Base-by-base conservation (phyloP, 768 basidiomycete genomes). In the Tylopilus sp. region DNA sequence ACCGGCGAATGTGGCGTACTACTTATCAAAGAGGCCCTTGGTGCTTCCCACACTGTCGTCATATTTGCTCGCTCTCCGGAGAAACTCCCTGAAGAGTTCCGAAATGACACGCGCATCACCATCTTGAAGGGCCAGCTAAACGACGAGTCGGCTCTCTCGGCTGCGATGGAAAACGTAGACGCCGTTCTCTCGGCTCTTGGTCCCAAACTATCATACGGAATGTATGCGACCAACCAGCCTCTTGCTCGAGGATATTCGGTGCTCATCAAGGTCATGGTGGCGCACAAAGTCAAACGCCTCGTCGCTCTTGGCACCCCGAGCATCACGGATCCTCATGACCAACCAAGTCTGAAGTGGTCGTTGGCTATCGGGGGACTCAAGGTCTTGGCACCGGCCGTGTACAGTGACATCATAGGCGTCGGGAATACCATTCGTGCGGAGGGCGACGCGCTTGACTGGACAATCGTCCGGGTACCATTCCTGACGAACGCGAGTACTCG, bases 111-210 rank as follows among this genome's bases (percentile, higher is more conserved):
- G 0, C 61, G 73, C 10, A 69, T 86, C 23, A 72, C 71, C 23
- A 55, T 87, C 44, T 57, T 82, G 40, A 72, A 81, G 47, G 85
- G 86, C 20, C 69, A 79, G 38, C 74, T 88, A 4, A 74, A 75
- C 12, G 79, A 90, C 45, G 58, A 64, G 9, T 72, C 76, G 9
- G 69, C 71, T 20, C 69, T 88, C 50, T 66, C 72, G 18, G 68
- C 72, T 40, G 85, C 83, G 3, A 65, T 87, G 52, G 65, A 79
- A 52, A 79, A 76, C 21, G 79, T 81, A 3, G 73, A 87, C 44
- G 77, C 80, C 40, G 80, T 90, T 22, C 62, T 89, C 23, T 87
- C 85, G 41, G 80, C 82, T 1, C 76, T 89, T 1, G 86, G 87
- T 3, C 86, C 80, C 13, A 55, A 13, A 52, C 52, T 31, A 53